Evolutionary conservation across 768 basidiomycete genomes (phyloP).

Genomic region (Tulasnella sp.): DNA sequence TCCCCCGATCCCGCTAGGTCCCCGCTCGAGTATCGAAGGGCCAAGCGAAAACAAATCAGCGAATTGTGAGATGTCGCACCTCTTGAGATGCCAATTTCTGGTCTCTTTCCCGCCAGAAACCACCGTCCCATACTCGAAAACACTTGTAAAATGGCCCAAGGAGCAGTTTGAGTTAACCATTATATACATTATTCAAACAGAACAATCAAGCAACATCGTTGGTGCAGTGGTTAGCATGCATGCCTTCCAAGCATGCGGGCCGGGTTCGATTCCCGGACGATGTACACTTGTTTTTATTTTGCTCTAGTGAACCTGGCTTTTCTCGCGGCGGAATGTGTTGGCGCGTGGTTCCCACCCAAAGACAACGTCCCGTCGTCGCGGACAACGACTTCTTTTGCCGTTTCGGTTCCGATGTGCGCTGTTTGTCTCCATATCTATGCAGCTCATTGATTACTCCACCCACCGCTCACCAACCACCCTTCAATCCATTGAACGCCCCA

Average conservation of each 20-base stretch:
- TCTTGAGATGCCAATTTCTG: no score
- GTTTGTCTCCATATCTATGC: not conserved
- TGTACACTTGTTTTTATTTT: slow-evolving; percentile 6
- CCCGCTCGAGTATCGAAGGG: not conserved
- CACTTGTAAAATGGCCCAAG: no score
- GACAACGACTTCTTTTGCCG: no score
- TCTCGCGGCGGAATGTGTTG: no score
- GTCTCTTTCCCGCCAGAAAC: no score
- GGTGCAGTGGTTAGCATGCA: slow-evolving; percentile 93
- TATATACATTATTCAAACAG: not conserved
- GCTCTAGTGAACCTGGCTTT: not conserved
- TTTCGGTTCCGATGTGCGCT: not conserved
- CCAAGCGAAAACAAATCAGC: not conserved
- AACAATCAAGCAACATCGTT: slow-evolving; percentile 45
- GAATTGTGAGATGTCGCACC: not conserved
- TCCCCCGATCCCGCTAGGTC: not conserved
- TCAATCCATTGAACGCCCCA: not conserved
- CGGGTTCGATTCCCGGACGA: slow-evolving; percentile 64
- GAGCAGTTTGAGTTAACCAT: not conserved
- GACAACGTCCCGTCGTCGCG: no score
- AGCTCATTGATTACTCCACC: not conserved
- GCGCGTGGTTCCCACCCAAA: no score
- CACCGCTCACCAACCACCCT: not conserved
- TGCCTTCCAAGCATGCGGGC: slow-evolving; percentile 62
- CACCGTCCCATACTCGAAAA: not conserved